Percentiles rank a stretch among this genome's conserved stretches.
Conservation (phyloP, 176 grass and related monocot species). For the Bothriochloa decipiens region DNA sequence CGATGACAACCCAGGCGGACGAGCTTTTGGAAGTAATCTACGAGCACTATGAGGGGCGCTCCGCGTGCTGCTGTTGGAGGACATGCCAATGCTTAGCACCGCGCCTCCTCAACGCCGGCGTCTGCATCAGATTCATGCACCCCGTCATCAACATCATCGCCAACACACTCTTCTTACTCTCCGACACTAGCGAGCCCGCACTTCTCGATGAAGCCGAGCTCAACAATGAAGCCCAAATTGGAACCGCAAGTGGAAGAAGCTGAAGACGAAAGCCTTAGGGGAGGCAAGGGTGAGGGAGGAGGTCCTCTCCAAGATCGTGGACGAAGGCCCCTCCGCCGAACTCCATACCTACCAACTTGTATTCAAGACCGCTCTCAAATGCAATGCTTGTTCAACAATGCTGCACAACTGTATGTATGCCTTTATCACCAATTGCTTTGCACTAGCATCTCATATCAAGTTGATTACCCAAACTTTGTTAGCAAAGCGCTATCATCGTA, state of each 20-base stretch:
- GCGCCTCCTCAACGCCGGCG: not conserved
- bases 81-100: not conserved
- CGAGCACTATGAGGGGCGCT: not conserved
- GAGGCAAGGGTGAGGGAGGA: not conserved
- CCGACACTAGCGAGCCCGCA: not conserved
- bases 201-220: not conserved
- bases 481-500: not conserved
- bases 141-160: constrained; percentile 21
- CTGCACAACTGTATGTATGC: not conserved
- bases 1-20: not conserved
- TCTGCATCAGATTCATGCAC: not conserved
- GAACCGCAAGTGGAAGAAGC: not conserved
- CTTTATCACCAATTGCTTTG: not conserved
- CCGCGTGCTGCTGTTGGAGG: not conserved
- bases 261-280: not conserved
- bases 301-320: not conserved
- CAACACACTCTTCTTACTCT: not conserved
- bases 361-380: not conserved
- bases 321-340: not conserved
- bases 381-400: not conserved
- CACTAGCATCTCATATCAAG: not conserved
- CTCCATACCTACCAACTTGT: not conserved
- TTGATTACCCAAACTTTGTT: not conserved
- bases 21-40: not conserved
- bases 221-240: too few relatives aligned